A percentile compares a stretch with the other conserved stretches of the same genome.
Conservation (phyloP, 257 asterid species). For the Fraxinus americana region DNA sequence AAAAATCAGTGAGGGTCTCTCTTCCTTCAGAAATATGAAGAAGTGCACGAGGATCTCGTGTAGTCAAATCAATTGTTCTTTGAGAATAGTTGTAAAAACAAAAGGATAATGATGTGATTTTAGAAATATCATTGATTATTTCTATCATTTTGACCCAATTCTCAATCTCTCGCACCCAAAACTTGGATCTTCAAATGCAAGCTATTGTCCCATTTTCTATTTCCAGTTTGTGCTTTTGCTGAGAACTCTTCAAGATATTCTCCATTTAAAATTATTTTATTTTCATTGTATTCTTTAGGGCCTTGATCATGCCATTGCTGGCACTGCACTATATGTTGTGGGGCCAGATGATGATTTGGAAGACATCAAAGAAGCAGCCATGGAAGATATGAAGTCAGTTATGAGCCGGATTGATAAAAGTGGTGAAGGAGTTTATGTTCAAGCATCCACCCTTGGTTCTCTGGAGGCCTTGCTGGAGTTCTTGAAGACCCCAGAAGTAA, state of each 20-base stretch:
- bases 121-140: background rate
- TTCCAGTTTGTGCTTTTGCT: constrained; percentile 9
- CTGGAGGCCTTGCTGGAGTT: constrained; percentile 94
- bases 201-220: background rate
- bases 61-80: background rate
- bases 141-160: background rate
- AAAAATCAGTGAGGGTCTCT: background rate
- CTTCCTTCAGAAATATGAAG: background rate
- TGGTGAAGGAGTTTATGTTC: constrained; percentile 96
- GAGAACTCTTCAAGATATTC: background rate
- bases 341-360: constrained; percentile 86
- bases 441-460: constrained; percentile 97
- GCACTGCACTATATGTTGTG: constrained; percentile 86
- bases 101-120: background rate
- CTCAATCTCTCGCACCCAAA: background rate
- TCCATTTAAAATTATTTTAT: constrained; percentile 6
- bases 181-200: background rate
- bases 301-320: constrained; percentile 98
- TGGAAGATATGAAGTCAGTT: constrained; percentile 94
- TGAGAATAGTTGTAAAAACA: background rate
- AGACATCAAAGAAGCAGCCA: constrained; percentile 73
- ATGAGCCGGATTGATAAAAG: constrained; percentile 92
- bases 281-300: constrained; percentile 54
- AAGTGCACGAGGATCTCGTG: background rate
- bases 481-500: constrained; percentile 87